These are phyloP conservation scores for Podospora didyma DNA, from an alignment of 495 filamentous ascomycete species.

Conservation along the genomic window DNA sequence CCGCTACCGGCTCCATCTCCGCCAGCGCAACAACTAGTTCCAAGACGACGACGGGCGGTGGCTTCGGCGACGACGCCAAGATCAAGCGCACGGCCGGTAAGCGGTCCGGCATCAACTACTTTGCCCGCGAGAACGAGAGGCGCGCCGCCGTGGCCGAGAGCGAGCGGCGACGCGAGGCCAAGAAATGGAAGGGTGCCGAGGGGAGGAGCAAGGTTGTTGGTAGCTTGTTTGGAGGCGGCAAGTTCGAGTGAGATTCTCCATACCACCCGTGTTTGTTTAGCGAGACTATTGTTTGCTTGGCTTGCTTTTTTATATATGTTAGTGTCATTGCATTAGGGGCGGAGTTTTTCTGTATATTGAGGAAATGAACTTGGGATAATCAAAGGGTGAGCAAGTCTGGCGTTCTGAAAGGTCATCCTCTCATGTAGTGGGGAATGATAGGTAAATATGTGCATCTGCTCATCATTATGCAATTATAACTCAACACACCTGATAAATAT, in stretches of 20 bases:
- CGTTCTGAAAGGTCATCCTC: too few species aligned
- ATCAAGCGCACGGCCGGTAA: conserved; percentile 67
- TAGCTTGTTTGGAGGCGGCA: conserved; percentile 49
- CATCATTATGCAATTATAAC: too few species aligned
- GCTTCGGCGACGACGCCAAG: not conserved
- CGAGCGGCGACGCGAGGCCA: conserved; percentile 62
- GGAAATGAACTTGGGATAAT: too few species aligned
- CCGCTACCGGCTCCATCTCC: conserved; percentile 16
- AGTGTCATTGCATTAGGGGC: too few species aligned
- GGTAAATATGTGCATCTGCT: too few species aligned
- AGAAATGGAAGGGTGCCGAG: conserved; percentile 61
- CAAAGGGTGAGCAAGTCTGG: too few species aligned
- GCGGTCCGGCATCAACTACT: conserved; percentile 66
- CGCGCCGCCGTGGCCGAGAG: conserved; percentile 53
- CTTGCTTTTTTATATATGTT: too few species aligned
- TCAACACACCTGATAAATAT: too few species aligned
- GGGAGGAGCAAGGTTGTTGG: conserved; percentile 42
- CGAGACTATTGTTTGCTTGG: too few species aligned
- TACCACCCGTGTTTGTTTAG: not conserved
- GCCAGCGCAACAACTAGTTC: conserved; percentile 22
- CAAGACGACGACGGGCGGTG: not conserved
- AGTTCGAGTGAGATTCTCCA: conserved; percentile 35
- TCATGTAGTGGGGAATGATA: too few species aligned
- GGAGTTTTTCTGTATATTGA: too few species aligned
- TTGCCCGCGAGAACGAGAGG: conserved; percentile 69